Evolutionary conservation across 352 stramenopile species (phyloP).

Genomic region (Phytophthora melonis): DNA sequence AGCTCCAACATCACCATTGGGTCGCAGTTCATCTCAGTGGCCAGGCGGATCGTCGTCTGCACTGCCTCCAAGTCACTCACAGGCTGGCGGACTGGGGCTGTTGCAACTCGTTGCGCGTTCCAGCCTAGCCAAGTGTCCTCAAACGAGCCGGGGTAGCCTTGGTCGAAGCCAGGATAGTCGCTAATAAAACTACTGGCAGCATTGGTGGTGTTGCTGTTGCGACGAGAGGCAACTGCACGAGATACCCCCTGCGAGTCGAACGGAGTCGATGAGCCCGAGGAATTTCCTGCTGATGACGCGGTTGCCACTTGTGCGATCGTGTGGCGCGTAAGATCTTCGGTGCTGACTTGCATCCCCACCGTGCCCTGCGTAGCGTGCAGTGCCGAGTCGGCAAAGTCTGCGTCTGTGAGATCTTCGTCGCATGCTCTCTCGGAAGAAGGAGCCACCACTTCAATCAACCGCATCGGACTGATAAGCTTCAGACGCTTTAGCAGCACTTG

Average conservation of each 20-base stretch:
- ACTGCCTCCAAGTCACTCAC: constrained; percentile 65
- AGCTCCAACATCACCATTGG: constrained; percentile 61
- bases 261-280: constrained; percentile 14
- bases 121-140: constrained; percentile 63
- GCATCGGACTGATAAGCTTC: constrained; percentile 54
- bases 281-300: constrained; percentile 6
- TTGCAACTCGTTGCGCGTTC: constrained; percentile 43
- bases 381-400: constrained; percentile 75
- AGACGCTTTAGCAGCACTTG: constrained; percentile 57
- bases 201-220: constrained; percentile 15
- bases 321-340: constrained; percentile 32
- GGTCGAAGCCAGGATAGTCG: constrained; percentile 34
- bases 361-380: constrained; percentile 53
- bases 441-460: constrained; percentile 64
- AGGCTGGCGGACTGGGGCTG: constrained; percentile 26
- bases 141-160: constrained; percentile 41
- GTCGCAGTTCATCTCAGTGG: constrained; percentile 74
- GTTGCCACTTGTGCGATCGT: constrained; percentile 3
- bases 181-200: constrained; percentile 16
- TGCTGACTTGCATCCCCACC: constrained; percentile 43
- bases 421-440: constrained; percentile 53
- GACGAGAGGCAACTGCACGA: constrained; percentile 14
- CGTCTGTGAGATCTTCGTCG: constrained; percentile 67
- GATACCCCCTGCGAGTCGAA: constrained; percentile 20
- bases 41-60: constrained; percentile 69